These are phyloP conservation scores for Aspergillus candidus DNA, from an alignment of 2,329 filamentous ascomycete species.

Conservation along the genomic window DNA sequence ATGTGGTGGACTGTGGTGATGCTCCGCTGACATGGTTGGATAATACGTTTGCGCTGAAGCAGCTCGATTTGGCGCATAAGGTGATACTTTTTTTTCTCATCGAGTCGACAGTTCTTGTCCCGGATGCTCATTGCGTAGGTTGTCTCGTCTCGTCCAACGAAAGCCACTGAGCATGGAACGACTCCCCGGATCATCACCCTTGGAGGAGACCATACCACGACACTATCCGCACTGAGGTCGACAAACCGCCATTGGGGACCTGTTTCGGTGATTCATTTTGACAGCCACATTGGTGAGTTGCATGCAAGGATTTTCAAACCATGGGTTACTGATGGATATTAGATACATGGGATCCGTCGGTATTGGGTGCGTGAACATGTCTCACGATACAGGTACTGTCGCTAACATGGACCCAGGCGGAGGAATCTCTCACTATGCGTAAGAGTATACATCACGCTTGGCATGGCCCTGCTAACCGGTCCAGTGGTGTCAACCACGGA, in stretches of 20 bases:
- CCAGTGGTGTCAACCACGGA: slow-evolving; percentile 49
- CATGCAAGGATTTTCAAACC: neutral
- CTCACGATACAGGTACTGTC: slow-evolving; percentile 27
- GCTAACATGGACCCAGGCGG: slow-evolving; percentile 5
- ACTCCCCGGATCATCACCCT: slow-evolving; percentile 48
- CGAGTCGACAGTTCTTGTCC: too few species aligned
- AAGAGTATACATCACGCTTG: slow-evolving; percentile 2
- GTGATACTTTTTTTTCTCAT: slow-evolving; percentile 18
- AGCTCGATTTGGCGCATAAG: slow-evolving; percentile 48
- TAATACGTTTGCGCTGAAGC: slow-evolving; percentile 50
- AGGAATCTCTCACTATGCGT: slow-evolving; percentile 28
- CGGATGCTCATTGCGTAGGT: slow-evolving; percentile 21
- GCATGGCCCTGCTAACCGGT: neutral
- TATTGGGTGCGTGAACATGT: slow-evolving; percentile 43
- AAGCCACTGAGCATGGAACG: slow-evolving; percentile 27
- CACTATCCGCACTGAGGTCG: slow-evolving; percentile 47
- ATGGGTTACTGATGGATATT: neutral
- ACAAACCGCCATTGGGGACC: slow-evolving; percentile 45
- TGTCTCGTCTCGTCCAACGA: slow-evolving; percentile 42
- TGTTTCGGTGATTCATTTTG: slow-evolving; percentile 55
- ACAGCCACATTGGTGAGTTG: slow-evolving; percentile 40
- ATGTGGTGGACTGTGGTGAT: slow-evolving; percentile 52
- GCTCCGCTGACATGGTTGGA: slow-evolving; percentile 48
- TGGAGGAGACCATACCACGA: slow-evolving; percentile 54
- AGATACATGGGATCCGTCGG: slow-evolving; percentile 52